Evolutionary conservation across 352 stramenopile genomes (phyloP).

Genomic region (Phytophthora cryptogea): DNA sequence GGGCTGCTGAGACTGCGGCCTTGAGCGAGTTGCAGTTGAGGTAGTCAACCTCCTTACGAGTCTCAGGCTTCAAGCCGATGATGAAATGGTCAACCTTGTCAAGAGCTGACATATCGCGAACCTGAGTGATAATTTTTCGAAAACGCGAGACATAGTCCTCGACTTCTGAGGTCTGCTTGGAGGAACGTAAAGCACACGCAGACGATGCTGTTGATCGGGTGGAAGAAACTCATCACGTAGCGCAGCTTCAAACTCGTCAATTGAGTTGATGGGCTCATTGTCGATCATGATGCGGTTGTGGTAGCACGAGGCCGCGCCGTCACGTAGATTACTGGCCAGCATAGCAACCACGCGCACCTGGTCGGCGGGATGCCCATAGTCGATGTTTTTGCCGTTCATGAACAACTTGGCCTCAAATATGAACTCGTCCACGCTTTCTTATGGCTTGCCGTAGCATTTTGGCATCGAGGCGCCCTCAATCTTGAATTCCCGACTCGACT

Average conservation of each 20-base stretch:
- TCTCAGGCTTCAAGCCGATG: constrained; percentile 5
- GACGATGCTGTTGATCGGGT: constrained; percentile 29
- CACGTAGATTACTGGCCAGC: constrained; percentile 11
- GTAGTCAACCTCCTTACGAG: constrained; percentile 7
- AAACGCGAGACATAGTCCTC: constrained; percentile 29
- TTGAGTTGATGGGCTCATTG: neutral
- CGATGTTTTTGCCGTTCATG: constrained; percentile 20
- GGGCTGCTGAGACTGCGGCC: constrained; percentile 1
- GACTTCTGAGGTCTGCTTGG: constrained; percentile 8
- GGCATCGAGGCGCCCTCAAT: constrained; percentile 16
- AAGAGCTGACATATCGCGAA: constrained; percentile 24
- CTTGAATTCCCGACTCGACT: constrained; percentile 4
- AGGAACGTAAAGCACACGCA: constrained; percentile 15
- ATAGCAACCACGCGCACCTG: constrained; percentile 11
- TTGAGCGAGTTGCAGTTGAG: constrained; percentile 9
- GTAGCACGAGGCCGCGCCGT: constrained; percentile 10
- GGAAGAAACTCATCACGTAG: constrained; percentile 23
- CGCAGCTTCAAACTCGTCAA: constrained; percentile 17
- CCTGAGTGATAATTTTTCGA: constrained; percentile 22
- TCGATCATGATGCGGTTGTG: constrained; percentile 14
- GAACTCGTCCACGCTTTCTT: constrained; percentile 17
- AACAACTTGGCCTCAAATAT: constrained; percentile 9
- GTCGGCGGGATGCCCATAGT: constrained; percentile 1
- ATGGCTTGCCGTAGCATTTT: constrained; percentile 10
- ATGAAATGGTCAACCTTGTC: constrained; percentile 30